Evolutionary conservation across 1,139 yeast species (phyloP).

Genomic region (Protomyces pachydermus): DNA sequence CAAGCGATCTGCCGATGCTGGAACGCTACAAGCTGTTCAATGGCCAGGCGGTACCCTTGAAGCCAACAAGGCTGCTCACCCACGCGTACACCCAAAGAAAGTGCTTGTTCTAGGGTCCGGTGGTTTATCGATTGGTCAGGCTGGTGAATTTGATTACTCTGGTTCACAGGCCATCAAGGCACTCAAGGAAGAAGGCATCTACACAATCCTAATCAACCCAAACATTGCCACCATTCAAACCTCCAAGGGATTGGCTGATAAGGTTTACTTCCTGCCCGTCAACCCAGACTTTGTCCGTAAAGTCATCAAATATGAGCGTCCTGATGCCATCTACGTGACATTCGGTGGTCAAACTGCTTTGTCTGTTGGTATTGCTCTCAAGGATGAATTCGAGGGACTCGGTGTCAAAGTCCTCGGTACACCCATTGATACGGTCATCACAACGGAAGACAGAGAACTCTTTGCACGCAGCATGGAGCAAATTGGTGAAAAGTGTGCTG

Average conservation of each 20-base stretch:
- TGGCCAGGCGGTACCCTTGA: slow-evolving; percentile 85
- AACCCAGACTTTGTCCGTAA: slow-evolving; percentile 93
- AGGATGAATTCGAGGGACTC: slow-evolving; percentile 85
- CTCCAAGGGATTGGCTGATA: slow-evolving; percentile 90
- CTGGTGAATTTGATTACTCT: slow-evolving; percentile 98
- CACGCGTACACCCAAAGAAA: slow-evolving; percentile 80
- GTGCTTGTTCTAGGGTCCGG: slow-evolving; percentile 97
- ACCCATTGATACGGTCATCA: slow-evolving; percentile 88
- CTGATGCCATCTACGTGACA: slow-evolving; percentile 94
- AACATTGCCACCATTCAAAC: slow-evolving; percentile 98
- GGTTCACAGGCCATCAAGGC: slow-evolving; percentile 69
- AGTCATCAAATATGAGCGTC: slow-evolving; percentile 89
- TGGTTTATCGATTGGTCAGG: slow-evolving; percentile 98
- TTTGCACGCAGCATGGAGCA: slow-evolving; percentile 93
- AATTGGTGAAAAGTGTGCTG: slow-evolving; percentile 90
- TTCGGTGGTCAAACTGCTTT: slow-evolving; percentile 99
- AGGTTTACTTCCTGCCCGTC: slow-evolving; percentile 94
- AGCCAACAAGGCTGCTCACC: slow-evolving; percentile 68
- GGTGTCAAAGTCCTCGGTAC: slow-evolving; percentile 97
- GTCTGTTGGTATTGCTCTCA: slow-evolving; percentile 88
- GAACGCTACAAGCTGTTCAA: slow-evolving; percentile 61
- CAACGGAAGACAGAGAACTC: slow-evolving; percentile 95
- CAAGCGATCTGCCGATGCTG: slow-evolving; percentile 50
- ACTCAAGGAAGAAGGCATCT: slow-evolving; percentile 92
- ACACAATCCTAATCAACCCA: slow-evolving; percentile 92